These are phyloP conservation scores for Phaeosphaeria sp. DNA, from an alignment of 2,329 filamentous ascomycete genomes.

Conservation along the genomic window DNA sequence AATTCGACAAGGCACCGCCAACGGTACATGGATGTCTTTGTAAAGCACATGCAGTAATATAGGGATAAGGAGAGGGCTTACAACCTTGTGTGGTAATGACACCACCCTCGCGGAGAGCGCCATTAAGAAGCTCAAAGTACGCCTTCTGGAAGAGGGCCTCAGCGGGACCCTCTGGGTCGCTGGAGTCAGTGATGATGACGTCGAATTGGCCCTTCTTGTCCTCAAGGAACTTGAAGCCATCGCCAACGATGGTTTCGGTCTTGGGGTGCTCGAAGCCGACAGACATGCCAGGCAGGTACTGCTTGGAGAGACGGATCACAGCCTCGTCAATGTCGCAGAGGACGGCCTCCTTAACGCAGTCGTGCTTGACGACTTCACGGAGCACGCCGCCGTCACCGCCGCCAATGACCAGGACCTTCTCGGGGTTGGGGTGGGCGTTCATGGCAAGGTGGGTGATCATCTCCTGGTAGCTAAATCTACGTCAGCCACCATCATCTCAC, in stretches of 20 bases:
- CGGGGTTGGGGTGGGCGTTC: constrained; percentile 97
- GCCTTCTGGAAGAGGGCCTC: constrained; percentile 98
- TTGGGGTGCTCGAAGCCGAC: constrained; percentile 94
- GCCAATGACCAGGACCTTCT: constrained; percentile 98
- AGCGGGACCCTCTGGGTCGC: constrained; percentile 94
- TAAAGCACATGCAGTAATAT: constrained; percentile 21
- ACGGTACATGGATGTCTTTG: constrained; percentile 19
- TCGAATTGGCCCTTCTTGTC: constrained; percentile 98
- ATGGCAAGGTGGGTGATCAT: constrained; percentile 99
- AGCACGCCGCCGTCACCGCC: constrained; percentile 97
- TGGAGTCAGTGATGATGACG: constrained; percentile 99
- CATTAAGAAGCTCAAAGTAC: constrained; percentile 93
- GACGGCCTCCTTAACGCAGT: constrained; percentile 91
- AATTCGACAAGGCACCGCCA: constrained; percentile 17
- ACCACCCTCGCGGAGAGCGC: constrained; percentile 90
- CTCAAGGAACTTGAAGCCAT: constrained; percentile 98
- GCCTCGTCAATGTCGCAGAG: constrained; percentile 99
- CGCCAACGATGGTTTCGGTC: constrained; percentile 89
- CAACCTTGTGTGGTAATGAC: constrained; percentile 99
- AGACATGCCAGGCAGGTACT: constrained; percentile 94
- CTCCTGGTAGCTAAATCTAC: constrained; percentile 78
- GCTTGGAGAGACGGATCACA: constrained; percentile 97
- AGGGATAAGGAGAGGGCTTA: constrained; percentile 72
- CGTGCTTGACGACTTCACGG: constrained; percentile 98
- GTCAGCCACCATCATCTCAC: constrained; percentile 19